A percentile compares a stretch with the other conserved stretches of the same genome.
Conservation (phyloP, 768 basidiomycete species). For the Pulveroboletus sp. region DNA sequence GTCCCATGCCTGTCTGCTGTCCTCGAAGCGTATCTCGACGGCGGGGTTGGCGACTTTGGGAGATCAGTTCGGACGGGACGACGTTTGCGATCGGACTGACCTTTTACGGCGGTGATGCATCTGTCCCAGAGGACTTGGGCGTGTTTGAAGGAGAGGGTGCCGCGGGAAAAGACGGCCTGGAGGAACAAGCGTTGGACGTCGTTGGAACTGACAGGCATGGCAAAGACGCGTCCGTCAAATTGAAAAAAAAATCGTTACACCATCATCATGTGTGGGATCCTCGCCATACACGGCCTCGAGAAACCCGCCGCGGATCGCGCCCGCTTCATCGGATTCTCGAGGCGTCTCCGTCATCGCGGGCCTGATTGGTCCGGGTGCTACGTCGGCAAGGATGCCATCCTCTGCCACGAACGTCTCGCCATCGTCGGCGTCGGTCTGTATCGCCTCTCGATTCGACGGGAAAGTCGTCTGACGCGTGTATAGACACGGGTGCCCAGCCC, state of each 20-base stretch:
- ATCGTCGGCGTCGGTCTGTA: constrained; percentile 93
- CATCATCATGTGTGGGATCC: constrained; percentile 82
- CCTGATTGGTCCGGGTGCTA: constrained; percentile 99
- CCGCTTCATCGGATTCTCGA: constrained; percentile 79
- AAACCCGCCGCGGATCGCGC: constrained; percentile 67
- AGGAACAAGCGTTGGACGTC: constrained; percentile 77
- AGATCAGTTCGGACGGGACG: background rate
- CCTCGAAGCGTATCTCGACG: constrained; percentile 42
- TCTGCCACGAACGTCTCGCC: constrained; percentile 94
- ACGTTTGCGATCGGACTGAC: constrained; percentile 22
- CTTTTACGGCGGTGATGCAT: constrained; percentile 62
- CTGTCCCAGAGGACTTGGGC: constrained; percentile 65
- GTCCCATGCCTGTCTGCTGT: constrained; percentile 51
- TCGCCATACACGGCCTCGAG: constrained; percentile 77
- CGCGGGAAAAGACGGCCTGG: constrained; percentile 71
- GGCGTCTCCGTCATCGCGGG: constrained; percentile 87
- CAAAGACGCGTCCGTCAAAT: background rate
- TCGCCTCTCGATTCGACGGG: background rate
- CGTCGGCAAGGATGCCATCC: constrained; percentile 74
- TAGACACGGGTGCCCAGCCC: constrained; percentile 97
- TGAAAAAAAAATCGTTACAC: too few relatives aligned
- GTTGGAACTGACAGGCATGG: constrained; percentile 43
- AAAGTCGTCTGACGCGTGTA: background rate
- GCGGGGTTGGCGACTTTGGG: constrained; percentile 48
- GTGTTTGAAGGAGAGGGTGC: constrained; percentile 59